Evolutionary conservation across 2,329 filamentous ascomycete genomes (phyloP).

Genomic region (Aureobasidium subglaciale): DNA sequence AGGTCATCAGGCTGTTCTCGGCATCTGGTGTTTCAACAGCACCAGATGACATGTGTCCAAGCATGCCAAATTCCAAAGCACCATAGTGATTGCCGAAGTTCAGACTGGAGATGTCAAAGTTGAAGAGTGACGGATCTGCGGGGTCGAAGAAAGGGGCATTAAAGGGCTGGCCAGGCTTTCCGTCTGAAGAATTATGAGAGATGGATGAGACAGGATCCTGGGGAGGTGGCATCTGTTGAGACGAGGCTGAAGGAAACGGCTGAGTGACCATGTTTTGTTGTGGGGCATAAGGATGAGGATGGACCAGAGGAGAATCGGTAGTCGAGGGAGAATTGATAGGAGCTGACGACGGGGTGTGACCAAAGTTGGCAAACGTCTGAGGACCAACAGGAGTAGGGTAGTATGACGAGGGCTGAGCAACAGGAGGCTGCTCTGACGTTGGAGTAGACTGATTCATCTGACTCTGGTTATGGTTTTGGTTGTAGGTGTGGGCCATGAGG

Average conservation of each 20-base stretch:
- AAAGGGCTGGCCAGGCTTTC: conserved; percentile 38
- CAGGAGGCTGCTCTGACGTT: conserved; percentile 3
- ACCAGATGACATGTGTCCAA: conserved; percentile 92
- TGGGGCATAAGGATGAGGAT: conserved; percentile 44
- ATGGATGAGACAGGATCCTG: conserved; percentile 43
- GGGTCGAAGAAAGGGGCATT: conserved; percentile 69
- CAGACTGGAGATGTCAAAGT: conserved; percentile 88
- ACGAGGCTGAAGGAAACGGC: conserved; percentile 25
- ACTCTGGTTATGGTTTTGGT: not conserved
- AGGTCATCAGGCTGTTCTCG: conserved; percentile 25
- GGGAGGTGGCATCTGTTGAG: conserved; percentile 41
- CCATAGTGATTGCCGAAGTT: conserved; percentile 97
- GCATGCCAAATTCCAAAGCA: conserved; percentile 89
- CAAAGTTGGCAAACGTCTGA: conserved; percentile 14
- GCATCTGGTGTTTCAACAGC: conserved; percentile 40
- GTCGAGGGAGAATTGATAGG: conserved; percentile 35
- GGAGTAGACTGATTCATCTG: not conserved
- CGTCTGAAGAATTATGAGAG: conserved; percentile 34
- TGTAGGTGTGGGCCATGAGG: conserved; percentile 62
- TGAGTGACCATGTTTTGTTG: conserved; percentile 8
- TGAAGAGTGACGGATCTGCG: conserved; percentile 86
- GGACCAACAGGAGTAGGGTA: conserved; percentile 6
- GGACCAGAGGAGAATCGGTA: conserved; percentile 38
- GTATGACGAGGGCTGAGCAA: conserved; percentile 21
- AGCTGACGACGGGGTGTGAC: conserved; percentile 17